These are phyloP conservation scores for Xylaria scruposa DNA, from an alignment of 495 filamentous ascomycete species.

Conservation along the genomic window DNA sequence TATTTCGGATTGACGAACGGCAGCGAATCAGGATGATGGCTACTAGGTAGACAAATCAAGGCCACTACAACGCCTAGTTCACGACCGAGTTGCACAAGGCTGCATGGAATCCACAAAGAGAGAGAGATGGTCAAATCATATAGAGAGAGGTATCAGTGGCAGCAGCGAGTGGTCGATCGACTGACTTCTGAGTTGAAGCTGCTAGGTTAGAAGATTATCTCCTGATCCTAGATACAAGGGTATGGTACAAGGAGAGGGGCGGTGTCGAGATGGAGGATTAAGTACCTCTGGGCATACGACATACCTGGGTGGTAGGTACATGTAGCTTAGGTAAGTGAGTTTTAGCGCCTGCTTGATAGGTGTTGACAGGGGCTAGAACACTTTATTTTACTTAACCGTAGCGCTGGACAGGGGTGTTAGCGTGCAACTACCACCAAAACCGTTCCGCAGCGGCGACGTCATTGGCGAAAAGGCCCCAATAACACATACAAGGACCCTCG, in stretches of 20 bases:
- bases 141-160: not conserved
- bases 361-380: not conserved
- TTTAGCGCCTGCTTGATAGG: not conserved
- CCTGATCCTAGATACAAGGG: not conserved
- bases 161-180: not conserved
- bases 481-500: not conserved
- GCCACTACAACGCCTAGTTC: not conserved
- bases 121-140: not conserved
- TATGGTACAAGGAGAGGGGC: not conserved
- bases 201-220: not conserved
- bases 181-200: not conserved
- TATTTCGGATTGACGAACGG: not conserved
- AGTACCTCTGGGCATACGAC: too few species aligned
- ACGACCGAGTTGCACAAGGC: not conserved
- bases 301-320: too few species aligned
- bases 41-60: not conserved
- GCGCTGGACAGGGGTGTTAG: conserved; percentile 3
- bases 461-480: conserved; percentile 16
- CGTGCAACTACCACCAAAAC: conserved; percentile 6
- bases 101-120: not conserved
- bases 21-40: not conserved
- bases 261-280: not conserved
- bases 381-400: not conserved
- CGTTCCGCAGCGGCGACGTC: conserved; percentile 22
- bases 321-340: not conserved